Base-by-base conservation (phyloP, 805 yeast species). In the Saccharomycopsis sp. region DNA sequence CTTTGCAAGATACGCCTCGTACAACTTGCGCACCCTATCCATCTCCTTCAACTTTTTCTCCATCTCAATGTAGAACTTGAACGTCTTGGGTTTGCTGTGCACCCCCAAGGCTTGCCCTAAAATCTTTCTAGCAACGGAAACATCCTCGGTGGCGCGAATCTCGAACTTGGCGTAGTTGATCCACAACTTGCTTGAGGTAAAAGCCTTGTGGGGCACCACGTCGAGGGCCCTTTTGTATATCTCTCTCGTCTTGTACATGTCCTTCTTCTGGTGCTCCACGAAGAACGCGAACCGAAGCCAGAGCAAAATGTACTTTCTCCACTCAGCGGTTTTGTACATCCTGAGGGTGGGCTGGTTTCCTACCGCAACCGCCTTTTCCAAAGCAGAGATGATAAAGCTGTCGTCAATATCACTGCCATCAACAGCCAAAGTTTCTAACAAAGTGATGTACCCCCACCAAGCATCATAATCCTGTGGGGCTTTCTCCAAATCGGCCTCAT, bases 151-250 rank as follows among this genome's bases (percentile, higher is more conserved):
- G 21, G 75, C 73, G 25, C 97, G 68, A 2, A 88, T 57, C 56
- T 83, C 88, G 60, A 81, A 87, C 43, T 83, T 71, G 2, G 84
- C 77, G 56, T 59, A 79, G 48, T 67, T 58, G 4, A 74, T 67
- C 96, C 96, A 88, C 3, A 82, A 52, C 47, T 81, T 79, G 2
- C 76, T 75, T 52, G 83, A 83, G 0, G 85, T 73, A 52, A 87
- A 77, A 6, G 49, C 40, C 39, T 64, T 61, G 49, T 78, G 80
- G 1, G 89, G 85, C 9, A 80, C 63, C 1, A 64, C 41, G 20
- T 63, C 57, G 1, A 79, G 35, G 12, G 81, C 58, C 31, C 61
- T 57, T 20, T 67, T 58, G 67, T 77, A 89, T 1, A 73, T 52
- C 1, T 49, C 51, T 30, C 84, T 58, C 1, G 85, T 70, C 1